Conservation (phyloP, 2,329 filamentous ascomycete genomes). For the Bipolaris oryzae region DNA sequence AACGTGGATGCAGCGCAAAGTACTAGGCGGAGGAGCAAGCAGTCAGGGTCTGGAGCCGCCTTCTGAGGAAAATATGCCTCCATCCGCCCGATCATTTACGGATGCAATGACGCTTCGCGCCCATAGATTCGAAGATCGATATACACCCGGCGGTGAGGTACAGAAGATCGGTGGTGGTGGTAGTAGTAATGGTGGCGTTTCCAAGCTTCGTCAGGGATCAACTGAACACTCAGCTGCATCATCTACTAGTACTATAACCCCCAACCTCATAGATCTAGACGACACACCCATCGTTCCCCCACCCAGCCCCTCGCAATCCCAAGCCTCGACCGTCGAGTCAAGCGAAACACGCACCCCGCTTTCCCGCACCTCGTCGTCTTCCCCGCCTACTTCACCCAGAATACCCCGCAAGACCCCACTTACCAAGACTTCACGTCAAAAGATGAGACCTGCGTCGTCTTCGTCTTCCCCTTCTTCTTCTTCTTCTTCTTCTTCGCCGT, state of each 20-base stretch:
- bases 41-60: slow-evolving; percentile 4
- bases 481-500: no score
- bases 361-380: not conserved
- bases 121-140: not conserved
- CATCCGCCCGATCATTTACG: slow-evolving; percentile 8
- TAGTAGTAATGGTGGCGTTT: no score
- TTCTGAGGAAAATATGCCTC: not conserved
- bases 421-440: no score
- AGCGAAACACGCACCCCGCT: not conserved
- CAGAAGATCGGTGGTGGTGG: not conserved
- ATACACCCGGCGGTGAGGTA: not conserved
- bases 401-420: no score
- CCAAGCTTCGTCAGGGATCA: not conserved
- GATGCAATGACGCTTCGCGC: slow-evolving; percentile 10
- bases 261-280: slow-evolving; percentile 20
- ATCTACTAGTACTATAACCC: not conserved
- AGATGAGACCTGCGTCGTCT: no score
- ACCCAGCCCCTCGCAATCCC: slow-evolving; percentile 9
- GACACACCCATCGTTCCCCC: slow-evolving; percentile 4
- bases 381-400: not conserved
- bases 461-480: not conserved
- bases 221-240: not conserved
- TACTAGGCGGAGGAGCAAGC: slow-evolving; percentile 18
- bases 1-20: slow-evolving; percentile 35
- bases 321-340: not conserved